Base-by-base conservation (phyloP, 768 basidiomycete species). In the Heimioporus sp. region DNA sequence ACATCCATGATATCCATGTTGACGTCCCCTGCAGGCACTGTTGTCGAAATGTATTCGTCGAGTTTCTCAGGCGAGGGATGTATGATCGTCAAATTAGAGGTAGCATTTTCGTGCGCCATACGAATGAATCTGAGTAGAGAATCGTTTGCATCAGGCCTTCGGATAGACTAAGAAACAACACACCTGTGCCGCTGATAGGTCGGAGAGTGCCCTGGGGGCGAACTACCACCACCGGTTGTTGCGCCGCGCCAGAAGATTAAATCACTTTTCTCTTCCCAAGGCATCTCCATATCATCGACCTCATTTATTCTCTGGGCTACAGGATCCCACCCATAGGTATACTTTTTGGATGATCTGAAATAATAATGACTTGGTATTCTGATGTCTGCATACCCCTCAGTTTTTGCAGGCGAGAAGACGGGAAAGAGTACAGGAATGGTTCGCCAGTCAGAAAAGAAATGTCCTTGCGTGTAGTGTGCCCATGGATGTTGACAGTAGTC, bases 361-460 rank as follows among this genome's bases (percentile, higher is more conserved):
- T 99, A 98, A 66, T 99, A 98, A 67, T 98, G 95, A 54, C 91
- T 94, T 0, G 97, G 96, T 54, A 98, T 93, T 51, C 90, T 78
- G 58, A 99, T 90, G 64, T 98, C 97, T 56, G 83, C 73, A 65
- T 87, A 98, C 0, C 97, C 93, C 39, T 75, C 74, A 0, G 87
- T 85, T 63, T 89, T 92, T 0, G 93, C 90, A 2, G 96, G 94
- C 2, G 92, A 95, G 71, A 99, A 90, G 28, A 99, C 82, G 10
- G 97, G 97, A 68, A 91, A 95, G n/a, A 96, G 76, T 1, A 82
- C 82, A 11, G 89, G 82, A 51, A 98, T 85, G 0, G 87, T 89
- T 19, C 95, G 77, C 90, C 92, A 97, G 69, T 99, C 96, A 15
- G 91, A 92, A 80, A 97, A 99, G 70, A 97, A 98, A 70, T 93